Evolutionary conservation across 2,329 filamentous ascomycete genomes (phyloP), one percentile per base, ranked within the genome.

Genomic region (Pezicula radicicola): DNA sequence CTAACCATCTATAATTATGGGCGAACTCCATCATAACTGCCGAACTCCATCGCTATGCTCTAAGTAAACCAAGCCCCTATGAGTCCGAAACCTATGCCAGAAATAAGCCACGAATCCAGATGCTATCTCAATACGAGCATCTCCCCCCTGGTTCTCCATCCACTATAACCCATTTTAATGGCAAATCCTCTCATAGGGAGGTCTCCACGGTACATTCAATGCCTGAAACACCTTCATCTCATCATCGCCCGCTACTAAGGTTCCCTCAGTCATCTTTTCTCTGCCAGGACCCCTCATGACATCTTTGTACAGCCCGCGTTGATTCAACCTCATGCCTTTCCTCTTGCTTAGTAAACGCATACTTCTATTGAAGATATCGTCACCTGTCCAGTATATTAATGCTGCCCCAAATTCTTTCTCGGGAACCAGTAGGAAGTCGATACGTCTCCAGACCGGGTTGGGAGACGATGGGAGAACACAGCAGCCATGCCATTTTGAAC

Each of bases 371-470:
- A 97, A 97, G 33, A 96, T 87, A 66, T 96, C 92, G 60, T 97
- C 94, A 1, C 93, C 93, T 0, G 93, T 97, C 64, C 97, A 97
- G 66, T 97, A 97, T n/a, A 97, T 80, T 55, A 97, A 67, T 0
- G 92, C 91, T 0, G 89, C 92, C 1, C 93, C 93, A 47, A 91
- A 77, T 68, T 96, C 86, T 2, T 80, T 75, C 59, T 85, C 84
- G 0, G 92, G 91, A 1, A 96, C 92, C 4, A 95, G 79, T 1
- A 97, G 74, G 18, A 97, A 80, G 65, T 97, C 92, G 55, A 97
- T 87, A 2, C 91, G 81, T 8, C 91, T 80, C 91, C 91, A 96
- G 1, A 80, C 66, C 0, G 74, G 73, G 4, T 63, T 65, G 47
- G 71, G 67, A n/a, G 60, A 54, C 51, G 27, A 68, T 0, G 89